Evolutionary conservation across 176 grass and related monocot genomes (phyloP), one percentile per base, ranked within the genome.

Genomic region (Thinopyrum elongatum): DNA sequence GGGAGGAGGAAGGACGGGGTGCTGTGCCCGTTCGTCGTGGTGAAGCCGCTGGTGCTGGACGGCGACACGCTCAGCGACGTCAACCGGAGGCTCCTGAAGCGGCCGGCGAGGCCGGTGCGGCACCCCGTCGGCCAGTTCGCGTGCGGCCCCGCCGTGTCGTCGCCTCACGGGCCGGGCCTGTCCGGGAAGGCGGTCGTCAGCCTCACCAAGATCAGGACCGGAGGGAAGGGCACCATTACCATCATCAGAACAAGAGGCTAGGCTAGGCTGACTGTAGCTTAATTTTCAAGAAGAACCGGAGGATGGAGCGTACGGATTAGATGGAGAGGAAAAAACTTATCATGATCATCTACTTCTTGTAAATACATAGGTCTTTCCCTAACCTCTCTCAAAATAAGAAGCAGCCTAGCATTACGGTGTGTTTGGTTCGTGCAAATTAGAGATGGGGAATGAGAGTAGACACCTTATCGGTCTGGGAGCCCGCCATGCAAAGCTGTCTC

Each of bases 231-330:
- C 60, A 96, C 90, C 25, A 89, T 99, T 41, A 99, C 92, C 49
- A 93, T 99, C 74, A 91, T 94, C 23, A 93, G 97, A 86, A 99
- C 97, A 34, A 96, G 71, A 88, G 94, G 89, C 8, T 99, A 82
- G 19, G 53, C 53, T 22, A n/a, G 19, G 3, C 53, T 53, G 49
- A 21, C 17, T 53, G 0, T 55, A 7, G 16, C 21, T 51, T 7
- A 30, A 30, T 30, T 5, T 15, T 15, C 44, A 17, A 51, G 0
- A 51, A 17, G 42, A 46, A 46, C 0, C 3, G 3, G 44, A 4
- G 0, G 46, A 0, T 49, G 46, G 12, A 13, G 60, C 23, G 25
- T 1, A 63, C 27, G 23, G 23, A 3, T 27, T 63, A 27, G 23
- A 53, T 17, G 49, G 19, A 36, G 14, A 4, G 67, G 5, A 23